These are phyloP conservation scores for Simplicillium sp. DNA, from an alignment of 2,329 filamentous ascomycete genomes.

Conservation along the genomic window DNA sequence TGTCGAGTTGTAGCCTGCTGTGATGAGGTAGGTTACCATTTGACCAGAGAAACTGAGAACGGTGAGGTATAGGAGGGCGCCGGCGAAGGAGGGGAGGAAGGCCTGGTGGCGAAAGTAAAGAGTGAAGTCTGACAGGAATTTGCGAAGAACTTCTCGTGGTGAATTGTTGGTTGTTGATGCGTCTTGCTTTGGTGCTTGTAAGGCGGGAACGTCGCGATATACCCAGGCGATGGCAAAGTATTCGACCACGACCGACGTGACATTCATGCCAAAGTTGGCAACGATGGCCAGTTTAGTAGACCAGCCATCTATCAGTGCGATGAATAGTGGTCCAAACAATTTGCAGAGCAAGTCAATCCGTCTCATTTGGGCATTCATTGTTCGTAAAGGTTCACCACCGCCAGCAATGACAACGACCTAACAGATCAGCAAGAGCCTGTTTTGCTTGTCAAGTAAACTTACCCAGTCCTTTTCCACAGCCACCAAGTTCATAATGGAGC, in stretches of 20 bases:
- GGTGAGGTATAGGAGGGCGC: slow-evolving; percentile 52
- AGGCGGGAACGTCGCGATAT: slow-evolving; percentile 14
- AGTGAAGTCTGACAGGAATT: slow-evolving; percentile 8
- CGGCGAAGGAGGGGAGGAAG: slow-evolving; percentile 50
- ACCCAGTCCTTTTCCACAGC: slow-evolving; percentile 66
- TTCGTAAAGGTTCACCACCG: slow-evolving; percentile 14
- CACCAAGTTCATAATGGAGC: slow-evolving; percentile 54
- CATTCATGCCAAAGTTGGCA: slow-evolving; percentile 38
- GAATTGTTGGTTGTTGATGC: slow-evolving; percentile 1
- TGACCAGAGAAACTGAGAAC: slow-evolving; percentile 50
- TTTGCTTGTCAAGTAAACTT: slow-evolving; percentile 2
- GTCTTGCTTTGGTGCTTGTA: slow-evolving; percentile 14
- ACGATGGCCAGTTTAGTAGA: slow-evolving; percentile 40
- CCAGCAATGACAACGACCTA: slow-evolving; percentile 19
- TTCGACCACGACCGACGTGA: slow-evolving; percentile 36
- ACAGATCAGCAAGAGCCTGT: not conserved
- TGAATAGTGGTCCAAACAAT: slow-evolving; percentile 44
- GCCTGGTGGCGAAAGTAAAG: slow-evolving; percentile 45
- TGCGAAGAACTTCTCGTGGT: slow-evolving; percentile 12
- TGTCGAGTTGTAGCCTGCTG: slow-evolving; percentile 39
- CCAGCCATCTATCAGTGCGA: slow-evolving; percentile 38
- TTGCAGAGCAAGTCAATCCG: slow-evolving; percentile 53
- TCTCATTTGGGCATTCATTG: slow-evolving; percentile 50
- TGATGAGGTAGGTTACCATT: slow-evolving; percentile 55
- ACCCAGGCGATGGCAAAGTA: slow-evolving; percentile 38